Percentiles rank a stretch among this genome's conserved stretches.
phyloP scores from a whole-genome alignment of 129 eudicot species.

The Flaveria linearis region DNA sequence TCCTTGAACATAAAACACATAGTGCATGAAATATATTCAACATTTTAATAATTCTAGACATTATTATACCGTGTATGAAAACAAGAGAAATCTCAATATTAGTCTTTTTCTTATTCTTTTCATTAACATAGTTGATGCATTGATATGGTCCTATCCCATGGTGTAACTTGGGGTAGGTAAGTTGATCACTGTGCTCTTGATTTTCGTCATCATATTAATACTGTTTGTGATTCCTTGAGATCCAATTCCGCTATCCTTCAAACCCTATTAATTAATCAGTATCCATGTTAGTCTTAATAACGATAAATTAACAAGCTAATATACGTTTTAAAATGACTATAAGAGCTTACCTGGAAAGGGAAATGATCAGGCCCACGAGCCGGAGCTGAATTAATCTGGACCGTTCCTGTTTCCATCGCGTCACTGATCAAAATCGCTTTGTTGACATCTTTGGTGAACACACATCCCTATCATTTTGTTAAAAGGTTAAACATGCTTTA shows the following conservation, averaged over 20 bases:
- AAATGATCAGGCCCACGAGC: slow-evolving; percentile 99
- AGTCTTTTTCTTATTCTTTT: slow-evolving; percentile 23
- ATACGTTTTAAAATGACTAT: not conserved
- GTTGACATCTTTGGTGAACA: slow-evolving; percentile 91
- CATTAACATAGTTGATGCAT: slow-evolving; percentile 6
- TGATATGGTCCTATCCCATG: slow-evolving; percentile 52
- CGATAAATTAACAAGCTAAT: not conserved
- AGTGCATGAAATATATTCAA: slow-evolving; percentile 22
- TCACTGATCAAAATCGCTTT: slow-evolving; percentile 95
- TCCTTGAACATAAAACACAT: not conserved
- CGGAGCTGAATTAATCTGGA: slow-evolving; percentile 95
- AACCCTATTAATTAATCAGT: slow-evolving; percentile 46
- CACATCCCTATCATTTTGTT: slow-evolving; percentile 62
- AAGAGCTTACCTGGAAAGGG: slow-evolving; percentile 74
- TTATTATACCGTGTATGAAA: slow-evolving; percentile 28
- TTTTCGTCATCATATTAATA: slow-evolving; percentile 94
- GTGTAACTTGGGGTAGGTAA: slow-evolving; percentile 85
- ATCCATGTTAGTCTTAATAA: not conserved
- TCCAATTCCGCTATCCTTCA: slow-evolving; percentile 96
- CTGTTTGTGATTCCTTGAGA: slow-evolving; percentile 97
- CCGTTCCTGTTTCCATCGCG: slow-evolving; percentile 96
- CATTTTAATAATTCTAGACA: slow-evolving; percentile 22
- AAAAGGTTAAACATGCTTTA: not conserved
- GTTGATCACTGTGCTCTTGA: slow-evolving; percentile 94
- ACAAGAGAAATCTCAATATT: slow-evolving; percentile 23